Percentiles rank a stretch among this genome's conserved stretches.
These are phyloP conservation scores for Amanita subjunquillea DNA, from an alignment of 768 basidiomycete genomes.

Conservation along the genomic window DNA sequence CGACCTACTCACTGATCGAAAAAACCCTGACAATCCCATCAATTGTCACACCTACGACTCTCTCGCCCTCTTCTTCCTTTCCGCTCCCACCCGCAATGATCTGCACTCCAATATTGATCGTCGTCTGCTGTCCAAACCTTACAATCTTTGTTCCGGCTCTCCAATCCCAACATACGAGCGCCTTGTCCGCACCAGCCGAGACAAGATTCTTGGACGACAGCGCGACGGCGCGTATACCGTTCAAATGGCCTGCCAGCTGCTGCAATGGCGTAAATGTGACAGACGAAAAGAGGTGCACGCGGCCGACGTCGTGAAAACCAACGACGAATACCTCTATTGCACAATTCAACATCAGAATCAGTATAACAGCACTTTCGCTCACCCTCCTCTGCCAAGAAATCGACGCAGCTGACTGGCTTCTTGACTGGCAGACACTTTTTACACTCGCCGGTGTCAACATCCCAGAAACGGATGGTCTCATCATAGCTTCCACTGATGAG, in stretches of 20 bases:
- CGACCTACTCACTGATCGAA: slow-evolving; percentile 62
- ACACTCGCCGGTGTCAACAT: slow-evolving; percentile 50
- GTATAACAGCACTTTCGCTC: not conserved
- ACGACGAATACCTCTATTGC: slow-evolving; percentile 71
- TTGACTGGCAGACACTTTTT: slow-evolving; percentile 77
- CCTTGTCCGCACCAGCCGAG: slow-evolving; percentile 71
- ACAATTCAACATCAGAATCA: not conserved
- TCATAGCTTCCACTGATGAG: slow-evolving; percentile 88
- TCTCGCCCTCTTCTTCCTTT: slow-evolving; percentile 52
- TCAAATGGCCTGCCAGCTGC: slow-evolving; percentile 77
- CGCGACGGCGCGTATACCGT: slow-evolving; percentile 85
- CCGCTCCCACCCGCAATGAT: slow-evolving; percentile 44
- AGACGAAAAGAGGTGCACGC: slow-evolving; percentile 83
- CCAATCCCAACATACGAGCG: slow-evolving; percentile 86
- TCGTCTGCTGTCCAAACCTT: slow-evolving; percentile 88
- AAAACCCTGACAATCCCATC: slow-evolving; percentile 88
- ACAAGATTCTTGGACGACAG: slow-evolving; percentile 79
- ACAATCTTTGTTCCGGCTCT: slow-evolving; percentile 82
- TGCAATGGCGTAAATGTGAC: slow-evolving; percentile 77
- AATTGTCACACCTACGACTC: slow-evolving; percentile 85
- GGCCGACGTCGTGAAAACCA: slow-evolving; percentile 87
- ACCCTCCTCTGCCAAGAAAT: slow-evolving; percentile 67
- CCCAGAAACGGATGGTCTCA: slow-evolving; percentile 90
- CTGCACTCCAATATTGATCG: slow-evolving; percentile 85
- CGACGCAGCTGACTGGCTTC: slow-evolving; percentile 86